Conservation (phyloP, 2,329 filamentous ascomycete genomes). For the Stagonosporopsis rhizophila region DNA sequence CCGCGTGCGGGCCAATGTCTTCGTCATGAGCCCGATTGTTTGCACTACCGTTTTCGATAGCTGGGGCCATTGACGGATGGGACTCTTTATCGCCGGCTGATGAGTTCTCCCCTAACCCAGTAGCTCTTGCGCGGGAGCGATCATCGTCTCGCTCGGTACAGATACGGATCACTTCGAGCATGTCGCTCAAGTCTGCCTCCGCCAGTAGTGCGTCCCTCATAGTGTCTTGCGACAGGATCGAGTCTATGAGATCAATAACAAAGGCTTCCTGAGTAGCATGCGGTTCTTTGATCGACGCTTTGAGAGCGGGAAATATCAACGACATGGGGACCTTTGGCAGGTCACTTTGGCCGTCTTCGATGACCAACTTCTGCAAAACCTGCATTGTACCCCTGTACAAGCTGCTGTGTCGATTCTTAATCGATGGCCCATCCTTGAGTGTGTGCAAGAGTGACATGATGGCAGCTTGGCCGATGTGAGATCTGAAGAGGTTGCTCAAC, state of each 20-base stretch:
- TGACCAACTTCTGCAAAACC: conserved; percentile 40
- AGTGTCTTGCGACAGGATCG: conserved; percentile 54
- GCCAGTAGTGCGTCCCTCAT: conserved; percentile 65
- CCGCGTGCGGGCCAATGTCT: conserved; percentile 24
- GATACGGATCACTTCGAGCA: conserved; percentile 65
- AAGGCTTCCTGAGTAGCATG: conserved; percentile 49
- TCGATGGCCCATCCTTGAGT: conserved; percentile 37
- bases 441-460: conserved; percentile 71
- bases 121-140: conserved; percentile 24
- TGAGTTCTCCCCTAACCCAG: conserved; percentile 34
- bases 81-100: conserved; percentile 54
- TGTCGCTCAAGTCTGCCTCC: conserved; percentile 70
- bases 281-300: conserved; percentile 38
- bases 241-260: conserved; percentile 59
- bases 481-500: conserved; percentile 73
- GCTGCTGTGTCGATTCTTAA: conserved; percentile 33
- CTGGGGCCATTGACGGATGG: conserved; percentile 11
- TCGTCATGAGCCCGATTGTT: conserved; percentile 21
- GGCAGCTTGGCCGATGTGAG: conserved; percentile 74
- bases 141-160: conserved; percentile 54
- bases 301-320: conserved; percentile 44
- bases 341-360: conserved; percentile 43
- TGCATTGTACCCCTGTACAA: conserved; percentile 41
- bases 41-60: conserved; percentile 16
- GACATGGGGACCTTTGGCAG: conserved; percentile 46